phyloP scores from a whole-genome alignment of 768 basidiomycete species.

The Cyathus striatus region DNA sequence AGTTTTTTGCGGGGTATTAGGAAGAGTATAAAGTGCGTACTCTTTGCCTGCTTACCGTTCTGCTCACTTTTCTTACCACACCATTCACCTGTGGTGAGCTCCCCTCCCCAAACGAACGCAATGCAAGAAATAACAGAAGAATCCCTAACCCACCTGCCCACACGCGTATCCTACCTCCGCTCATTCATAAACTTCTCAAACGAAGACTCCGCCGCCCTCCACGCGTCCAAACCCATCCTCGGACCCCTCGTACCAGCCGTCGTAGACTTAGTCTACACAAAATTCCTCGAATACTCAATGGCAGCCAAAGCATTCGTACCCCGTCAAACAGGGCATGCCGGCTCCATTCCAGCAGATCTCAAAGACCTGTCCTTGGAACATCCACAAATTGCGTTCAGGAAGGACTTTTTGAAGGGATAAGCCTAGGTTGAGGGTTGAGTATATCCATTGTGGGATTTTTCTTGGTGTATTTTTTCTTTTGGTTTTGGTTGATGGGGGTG shows the following conservation, averaged over 20 bases:
- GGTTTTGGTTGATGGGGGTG: not conserved
- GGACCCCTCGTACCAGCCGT: conserved; percentile 28
- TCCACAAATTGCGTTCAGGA: conserved; percentile 33
- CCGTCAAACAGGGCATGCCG: conserved; percentile 26
- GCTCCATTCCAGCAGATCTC: conserved; percentile 22
- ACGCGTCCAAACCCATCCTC: conserved; percentile 24
- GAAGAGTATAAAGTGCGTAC: too few relatives aligned
- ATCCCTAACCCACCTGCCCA: not conserved
- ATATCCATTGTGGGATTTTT: conserved; percentile 22
- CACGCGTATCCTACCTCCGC: conserved; percentile 29
- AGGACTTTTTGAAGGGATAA: conserved; percentile 20
- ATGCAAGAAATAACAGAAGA: not conserved
- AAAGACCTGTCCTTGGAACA: conserved; percentile 31
- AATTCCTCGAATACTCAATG: conserved; percentile 29
- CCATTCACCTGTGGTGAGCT: too few relatives aligned
- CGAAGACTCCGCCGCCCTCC: conserved; percentile 26
- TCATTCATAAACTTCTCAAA: conserved; percentile 30
- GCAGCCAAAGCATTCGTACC: conserved; percentile 19
- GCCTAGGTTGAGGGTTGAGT: conserved; percentile 21
- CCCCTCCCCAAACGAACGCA: too few relatives aligned
- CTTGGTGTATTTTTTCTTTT: conserved; percentile 14
- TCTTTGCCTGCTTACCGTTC: too few relatives aligned
- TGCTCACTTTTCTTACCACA: too few relatives aligned
- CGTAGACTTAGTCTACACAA: conserved; percentile 32
- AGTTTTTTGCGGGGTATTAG: too few relatives aligned